These are phyloP conservation scores for Aspergillus hiratsukae DNA, from an alignment of 2,329 filamentous ascomycete genomes.

Conservation along the genomic window DNA sequence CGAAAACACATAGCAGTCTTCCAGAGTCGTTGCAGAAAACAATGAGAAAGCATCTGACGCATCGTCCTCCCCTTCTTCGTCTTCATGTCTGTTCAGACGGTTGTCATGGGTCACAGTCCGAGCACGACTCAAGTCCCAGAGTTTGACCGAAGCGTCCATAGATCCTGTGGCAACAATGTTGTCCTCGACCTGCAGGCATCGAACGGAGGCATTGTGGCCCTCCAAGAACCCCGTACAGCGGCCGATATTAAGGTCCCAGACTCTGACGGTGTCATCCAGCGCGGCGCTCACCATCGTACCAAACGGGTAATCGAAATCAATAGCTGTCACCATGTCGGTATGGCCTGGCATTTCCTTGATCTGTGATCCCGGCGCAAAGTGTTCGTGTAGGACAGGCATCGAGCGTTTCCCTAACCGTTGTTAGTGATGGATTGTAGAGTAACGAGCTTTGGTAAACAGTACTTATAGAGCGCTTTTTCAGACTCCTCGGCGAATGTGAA, in stretches of 20 bases:
- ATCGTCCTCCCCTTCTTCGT: conserved; percentile 41
- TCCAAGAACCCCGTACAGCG: conserved; percentile 88
- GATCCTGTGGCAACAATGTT: conserved; percentile 93
- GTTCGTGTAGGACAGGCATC: conserved; percentile 92
- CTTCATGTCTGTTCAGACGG: conserved; percentile 47
- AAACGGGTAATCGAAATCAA: conserved; percentile 97
- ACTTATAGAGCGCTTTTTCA: conserved; percentile 45
- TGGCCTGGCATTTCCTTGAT: conserved; percentile 89
- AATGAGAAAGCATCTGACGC: conserved; percentile 52
- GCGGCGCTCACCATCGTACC: conserved; percentile 90
- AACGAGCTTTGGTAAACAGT: conserved; percentile 7
- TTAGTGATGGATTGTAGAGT: conserved; percentile 16
- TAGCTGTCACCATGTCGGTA: conserved; percentile 76
- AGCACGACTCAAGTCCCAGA: conserved; percentile 91
- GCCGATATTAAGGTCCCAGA: conserved; percentile 94
- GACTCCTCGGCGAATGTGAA: conserved; percentile 54
- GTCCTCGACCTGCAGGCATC: conserved; percentile 88
- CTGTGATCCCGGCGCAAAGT: conserved; percentile 81
- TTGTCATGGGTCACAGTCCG: conserved; percentile 68
- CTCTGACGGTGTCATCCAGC: conserved; percentile 86
- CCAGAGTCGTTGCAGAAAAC: conserved; percentile 68
- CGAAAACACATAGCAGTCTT: conserved; percentile 82
- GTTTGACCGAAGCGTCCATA: conserved; percentile 85
- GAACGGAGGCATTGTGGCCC: conserved; percentile 90
- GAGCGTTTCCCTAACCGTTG: conserved; percentile 58